phyloP scores from a whole-genome alignment of 441 rosid genomes.

The Arabidopsis hybrid region DNA sequence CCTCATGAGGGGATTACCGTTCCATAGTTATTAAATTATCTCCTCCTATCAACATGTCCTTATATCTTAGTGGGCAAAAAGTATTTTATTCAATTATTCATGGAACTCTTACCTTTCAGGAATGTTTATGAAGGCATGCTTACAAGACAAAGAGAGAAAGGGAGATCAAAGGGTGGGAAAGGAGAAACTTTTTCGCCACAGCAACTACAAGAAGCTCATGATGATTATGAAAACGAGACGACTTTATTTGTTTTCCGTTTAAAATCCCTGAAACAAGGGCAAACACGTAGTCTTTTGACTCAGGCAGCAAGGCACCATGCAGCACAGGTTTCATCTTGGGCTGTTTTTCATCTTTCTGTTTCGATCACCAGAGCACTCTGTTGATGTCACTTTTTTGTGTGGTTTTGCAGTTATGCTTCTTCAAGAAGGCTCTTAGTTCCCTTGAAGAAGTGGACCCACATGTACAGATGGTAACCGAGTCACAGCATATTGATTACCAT shows the following conservation, averaged over 20 bases:
- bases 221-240: conserved; percentile 72
- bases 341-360: conserved; percentile 29
- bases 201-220: conserved; percentile 70
- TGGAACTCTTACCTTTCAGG: conserved; percentile 49
- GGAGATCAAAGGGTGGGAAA: conserved; percentile 64
- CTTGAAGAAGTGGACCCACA: conserved; percentile 76
- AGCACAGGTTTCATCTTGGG: conserved; percentile 66
- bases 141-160: conserved; percentile 62
- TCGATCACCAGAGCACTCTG: conserved; percentile 2
- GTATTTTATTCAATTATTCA: conserved; percentile 10
- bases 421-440: conserved; percentile 67
- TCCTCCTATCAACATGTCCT: conserved; percentile 8
- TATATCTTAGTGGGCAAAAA: conserved; percentile 11
- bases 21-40: conserved; percentile 8
- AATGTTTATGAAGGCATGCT: conserved; percentile 57
- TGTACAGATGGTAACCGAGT: conserved; percentile 57
- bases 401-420: conserved; percentile 60
- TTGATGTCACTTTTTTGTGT: conserved; percentile 14
- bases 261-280: conserved; percentile 80
- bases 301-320: conserved; percentile 88
- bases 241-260: conserved; percentile 71
- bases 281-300: conserved; percentile 79
- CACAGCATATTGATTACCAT: conserved; percentile 72
- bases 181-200: conserved; percentile 62
- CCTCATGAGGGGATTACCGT: conserved; percentile 24